Evolutionary conservation across 108 stramenopile species (phyloP).

Genomic region (Asterionellopsis glacialis): DNA sequence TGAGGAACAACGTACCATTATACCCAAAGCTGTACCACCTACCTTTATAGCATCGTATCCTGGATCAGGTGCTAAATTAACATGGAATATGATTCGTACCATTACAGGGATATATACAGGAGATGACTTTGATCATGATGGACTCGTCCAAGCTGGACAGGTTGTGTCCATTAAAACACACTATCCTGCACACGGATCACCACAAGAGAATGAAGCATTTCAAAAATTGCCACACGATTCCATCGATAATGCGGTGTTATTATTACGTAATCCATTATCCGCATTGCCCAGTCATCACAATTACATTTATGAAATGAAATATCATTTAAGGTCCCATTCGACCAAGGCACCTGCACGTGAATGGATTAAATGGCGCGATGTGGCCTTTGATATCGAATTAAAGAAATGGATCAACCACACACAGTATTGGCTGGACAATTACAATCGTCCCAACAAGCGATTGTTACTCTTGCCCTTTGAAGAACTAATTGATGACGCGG

Average conservation of each 20-base stretch:
- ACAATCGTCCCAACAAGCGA: not conserved
- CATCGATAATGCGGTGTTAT: constrained; percentile 27
- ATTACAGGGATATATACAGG: constrained; percentile 42
- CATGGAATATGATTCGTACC: constrained; percentile 48
- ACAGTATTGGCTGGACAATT: constrained; percentile 3
- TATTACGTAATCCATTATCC: constrained; percentile 43
- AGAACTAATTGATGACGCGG: not conserved
- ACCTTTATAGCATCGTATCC: constrained; percentile 52
- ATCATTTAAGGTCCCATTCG: constrained; percentile 41
- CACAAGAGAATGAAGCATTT: constrained; percentile 9
- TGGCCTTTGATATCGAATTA: constrained; percentile 23
- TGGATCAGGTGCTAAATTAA: constrained; percentile 44
- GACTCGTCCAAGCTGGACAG: constrained; percentile 17
- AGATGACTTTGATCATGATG: constrained; percentile 54
- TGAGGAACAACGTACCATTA: too few species aligned
- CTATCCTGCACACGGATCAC: constrained; percentile 30
- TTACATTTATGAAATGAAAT: constrained; percentile 45
- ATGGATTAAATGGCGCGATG: constrained; percentile 50
- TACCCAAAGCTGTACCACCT: not conserved
- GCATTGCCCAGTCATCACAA: constrained; percentile 43
- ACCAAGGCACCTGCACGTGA: constrained; percentile 41
- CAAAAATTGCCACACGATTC: constrained; percentile 7
- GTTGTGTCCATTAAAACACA: constrained; percentile 51
- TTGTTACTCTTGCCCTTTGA: constrained; percentile 4
- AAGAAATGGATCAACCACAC: constrained; percentile 4